Conservation (phyloP, 495 filamentous ascomycete species). For the Penicillium cinerascens region DNA sequence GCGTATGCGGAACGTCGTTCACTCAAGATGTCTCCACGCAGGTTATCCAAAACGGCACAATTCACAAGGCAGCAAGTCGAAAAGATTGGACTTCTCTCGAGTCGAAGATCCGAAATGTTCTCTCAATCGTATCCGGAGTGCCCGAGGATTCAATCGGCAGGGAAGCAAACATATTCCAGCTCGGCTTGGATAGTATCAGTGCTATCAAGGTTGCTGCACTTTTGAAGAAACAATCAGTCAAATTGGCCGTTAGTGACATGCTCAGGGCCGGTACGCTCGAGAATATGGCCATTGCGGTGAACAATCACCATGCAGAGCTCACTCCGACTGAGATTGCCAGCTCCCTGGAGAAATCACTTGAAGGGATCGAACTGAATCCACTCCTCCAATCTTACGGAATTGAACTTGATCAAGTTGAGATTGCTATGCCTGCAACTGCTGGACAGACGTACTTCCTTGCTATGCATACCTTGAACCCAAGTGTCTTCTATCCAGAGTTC, state of each 20-base stretch:
- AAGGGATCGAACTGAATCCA: constrained; percentile 13
- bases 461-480: constrained; percentile 27
- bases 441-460: constrained; percentile 34
- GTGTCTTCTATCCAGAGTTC: constrained; percentile 32
- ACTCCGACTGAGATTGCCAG: constrained; percentile 7
- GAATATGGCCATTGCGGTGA: constrained; percentile 25
- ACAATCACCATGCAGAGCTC: constrained; percentile 9
- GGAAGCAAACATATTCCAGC: constrained; percentile 70
- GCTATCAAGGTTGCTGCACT: constrained; percentile 56
- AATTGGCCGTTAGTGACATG: constrained; percentile 34
- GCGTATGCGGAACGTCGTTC: constrained; percentile 51
- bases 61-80: not conserved
- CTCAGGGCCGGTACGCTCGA: constrained; percentile 31
- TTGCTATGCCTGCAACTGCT: constrained; percentile 25
- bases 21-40: constrained; percentile 16
- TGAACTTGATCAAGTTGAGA: constrained; percentile 12
- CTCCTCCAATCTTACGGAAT: constrained; percentile 21
- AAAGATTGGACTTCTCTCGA: constrained; percentile 33
- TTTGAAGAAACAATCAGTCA: constrained; percentile 29
- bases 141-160: constrained; percentile 57
- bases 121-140: constrained; percentile 62
- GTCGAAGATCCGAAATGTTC: constrained; percentile 52
- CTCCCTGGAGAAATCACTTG: constrained; percentile 14
- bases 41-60: not conserved
- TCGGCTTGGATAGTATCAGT: constrained; percentile 88